A percentile compares a stretch with the other conserved stretches of the same genome.
Conservation (phyloP, 169 alveolate genomes). For the Eimeria tenella region DNA sequence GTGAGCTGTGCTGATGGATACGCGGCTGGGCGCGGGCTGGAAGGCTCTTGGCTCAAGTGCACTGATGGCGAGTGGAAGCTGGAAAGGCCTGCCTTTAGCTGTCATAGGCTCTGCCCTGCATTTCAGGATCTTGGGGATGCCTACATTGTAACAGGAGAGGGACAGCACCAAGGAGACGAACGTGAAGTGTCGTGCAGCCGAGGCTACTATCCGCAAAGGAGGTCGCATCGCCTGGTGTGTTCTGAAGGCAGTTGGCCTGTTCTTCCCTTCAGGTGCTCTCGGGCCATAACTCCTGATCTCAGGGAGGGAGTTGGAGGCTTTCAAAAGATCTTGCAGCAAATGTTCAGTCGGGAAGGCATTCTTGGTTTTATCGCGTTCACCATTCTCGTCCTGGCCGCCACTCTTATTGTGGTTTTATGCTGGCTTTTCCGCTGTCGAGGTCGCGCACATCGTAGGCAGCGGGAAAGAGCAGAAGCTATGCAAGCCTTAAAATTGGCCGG, state of each 20-base stretch:
- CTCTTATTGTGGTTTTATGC: conserved; percentile 58
- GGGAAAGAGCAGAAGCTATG: conserved; percentile 75
- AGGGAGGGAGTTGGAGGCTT: conserved; percentile 75
- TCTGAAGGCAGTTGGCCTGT: conserved; percentile 74
- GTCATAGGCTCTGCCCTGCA: conserved; percentile 64
- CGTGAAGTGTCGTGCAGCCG: conserved; percentile 69
- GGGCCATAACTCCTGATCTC: conserved; percentile 77
- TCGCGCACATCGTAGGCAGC: conserved; percentile 58
- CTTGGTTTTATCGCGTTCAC: conserved; percentile 73
- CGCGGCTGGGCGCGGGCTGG: conserved; percentile 67
- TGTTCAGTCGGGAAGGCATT: conserved; percentile 77
- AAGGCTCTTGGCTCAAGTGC: conserved; percentile 58
- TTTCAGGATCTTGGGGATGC: conserved; percentile 63
- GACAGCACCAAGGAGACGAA: conserved; percentile 68
- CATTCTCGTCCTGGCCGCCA: conserved; percentile 67
- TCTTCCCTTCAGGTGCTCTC: conserved; percentile 71
- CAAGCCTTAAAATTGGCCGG: conserved; percentile 73
- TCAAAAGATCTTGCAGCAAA: conserved; percentile 77
- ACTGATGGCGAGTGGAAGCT: conserved; percentile 66
- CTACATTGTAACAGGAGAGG: conserved; percentile 73
- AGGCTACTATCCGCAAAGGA: conserved; percentile 77
- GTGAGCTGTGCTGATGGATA: conserved; percentile 71
- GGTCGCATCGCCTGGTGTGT: conserved; percentile 56
- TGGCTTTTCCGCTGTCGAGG: conserved; percentile 77
- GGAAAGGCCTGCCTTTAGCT: conserved; percentile 54